A percentile compares a stretch with the other conserved stretches of the same genome.
Evolutionary conservation across 164 flowering plant species (phyloP).

Genomic region (Echeveria elegans): DNA sequence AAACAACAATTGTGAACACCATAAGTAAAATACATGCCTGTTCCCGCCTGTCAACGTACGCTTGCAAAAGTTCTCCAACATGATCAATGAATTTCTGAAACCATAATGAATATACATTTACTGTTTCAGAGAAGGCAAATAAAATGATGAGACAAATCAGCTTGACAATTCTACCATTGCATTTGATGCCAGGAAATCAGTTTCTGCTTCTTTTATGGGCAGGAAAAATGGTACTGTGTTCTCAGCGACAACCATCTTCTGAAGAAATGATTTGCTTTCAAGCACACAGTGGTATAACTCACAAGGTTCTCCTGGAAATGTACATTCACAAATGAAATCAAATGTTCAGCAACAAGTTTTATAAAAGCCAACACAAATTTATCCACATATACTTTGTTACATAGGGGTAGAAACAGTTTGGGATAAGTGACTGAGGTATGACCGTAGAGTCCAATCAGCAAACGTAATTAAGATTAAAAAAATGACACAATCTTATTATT

Average conservation of each 20-base stretch:
- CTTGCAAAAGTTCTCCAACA: constrained; percentile 83
- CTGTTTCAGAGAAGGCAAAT: background rate
- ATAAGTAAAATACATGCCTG: constrained; percentile 58
- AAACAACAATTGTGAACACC: too few species aligned
- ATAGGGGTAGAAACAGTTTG: background rate
- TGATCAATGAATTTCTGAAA: constrained; percentile 91
- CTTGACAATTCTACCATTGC: constrained; percentile 60
- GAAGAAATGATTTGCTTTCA: constrained; percentile 95
- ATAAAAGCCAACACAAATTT: background rate
- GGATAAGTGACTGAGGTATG: background rate
- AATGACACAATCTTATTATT: background rate
- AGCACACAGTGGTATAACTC: constrained; percentile 88
- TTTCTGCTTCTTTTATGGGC: constrained; percentile 87
- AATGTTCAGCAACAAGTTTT: background rate
- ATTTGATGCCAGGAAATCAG: constrained; percentile 82
- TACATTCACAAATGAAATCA: constrained; percentile 1
- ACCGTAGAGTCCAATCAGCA: background rate
- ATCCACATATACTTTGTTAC: background rate
- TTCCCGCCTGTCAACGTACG: constrained; percentile 91
- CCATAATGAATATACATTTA: constrained; percentile 10
- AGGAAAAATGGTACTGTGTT: constrained; percentile 96
- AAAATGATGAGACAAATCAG: background rate
- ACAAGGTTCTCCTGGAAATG: constrained; percentile 72
- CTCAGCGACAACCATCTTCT: constrained; percentile 89
- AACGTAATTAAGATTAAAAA: background rate